Evolutionary conservation across 768 basidiomycete genomes (phyloP).

Genomic region (Podaxis sp.): DNA sequence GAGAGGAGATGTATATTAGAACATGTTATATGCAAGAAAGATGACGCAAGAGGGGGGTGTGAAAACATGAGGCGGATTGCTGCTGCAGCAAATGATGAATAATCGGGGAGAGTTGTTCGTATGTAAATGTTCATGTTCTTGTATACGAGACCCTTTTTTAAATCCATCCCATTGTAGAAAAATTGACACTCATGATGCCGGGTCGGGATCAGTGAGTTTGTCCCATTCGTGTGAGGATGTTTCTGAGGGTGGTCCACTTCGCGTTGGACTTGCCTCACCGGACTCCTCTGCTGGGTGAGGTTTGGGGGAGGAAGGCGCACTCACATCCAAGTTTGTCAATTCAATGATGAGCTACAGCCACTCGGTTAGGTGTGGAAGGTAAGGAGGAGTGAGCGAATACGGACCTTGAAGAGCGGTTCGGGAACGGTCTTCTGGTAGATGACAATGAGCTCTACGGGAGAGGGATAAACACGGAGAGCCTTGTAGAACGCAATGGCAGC

Average conservation of each 20-base stretch:
- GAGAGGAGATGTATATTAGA: constrained; percentile 26
- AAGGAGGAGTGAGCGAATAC: constrained; percentile 17
- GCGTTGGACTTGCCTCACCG: constrained; percentile 57
- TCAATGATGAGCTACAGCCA: constrained; percentile 55
- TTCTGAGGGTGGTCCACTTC: constrained; percentile 74
- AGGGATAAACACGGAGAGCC: constrained; percentile 91
- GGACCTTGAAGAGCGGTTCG: constrained; percentile 73
- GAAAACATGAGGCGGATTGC: constrained; percentile 22
- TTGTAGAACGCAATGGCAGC: constrained; percentile 92
- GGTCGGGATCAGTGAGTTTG: constrained; percentile 75
- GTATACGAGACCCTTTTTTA: constrained; percentile 26
- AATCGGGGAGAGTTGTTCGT: background rate
- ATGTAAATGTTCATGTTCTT: constrained; percentile 10
- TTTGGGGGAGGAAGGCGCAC: constrained; percentile 50
- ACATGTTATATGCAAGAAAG: constrained; percentile 63
- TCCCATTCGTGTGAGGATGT: constrained; percentile 92
- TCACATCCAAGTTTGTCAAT: constrained; percentile 86
- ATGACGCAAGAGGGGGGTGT: constrained; percentile 27
- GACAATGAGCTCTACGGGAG: constrained; percentile 89
- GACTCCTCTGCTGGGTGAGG: constrained; percentile 38
- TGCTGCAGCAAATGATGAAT: background rate
- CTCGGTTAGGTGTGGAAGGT: background rate
- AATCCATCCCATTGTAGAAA: constrained; percentile 10
- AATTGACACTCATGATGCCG: constrained; percentile 23
- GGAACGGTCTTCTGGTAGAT: constrained; percentile 94